Conservation (phyloP, 2,329 filamentous ascomycete species). For the Pseudogymnoascus sp. region DNA sequence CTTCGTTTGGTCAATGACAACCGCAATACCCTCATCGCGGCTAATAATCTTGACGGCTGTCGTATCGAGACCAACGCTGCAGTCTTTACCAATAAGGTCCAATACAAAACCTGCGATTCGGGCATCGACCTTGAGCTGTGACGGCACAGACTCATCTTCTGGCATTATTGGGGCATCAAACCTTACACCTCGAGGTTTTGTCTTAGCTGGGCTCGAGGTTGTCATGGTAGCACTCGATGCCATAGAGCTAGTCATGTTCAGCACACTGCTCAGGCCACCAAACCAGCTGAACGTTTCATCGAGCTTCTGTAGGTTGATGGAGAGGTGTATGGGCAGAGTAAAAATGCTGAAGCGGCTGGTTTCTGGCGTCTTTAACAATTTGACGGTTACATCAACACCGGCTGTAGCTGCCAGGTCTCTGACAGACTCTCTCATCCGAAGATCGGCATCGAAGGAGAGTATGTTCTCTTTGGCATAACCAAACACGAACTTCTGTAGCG, state of each 20-base stretch:
- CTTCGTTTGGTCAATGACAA: slow-evolving; percentile 69
- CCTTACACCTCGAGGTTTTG: slow-evolving; percentile 49
- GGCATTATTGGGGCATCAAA: slow-evolving; percentile 42
- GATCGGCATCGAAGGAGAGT: slow-evolving; percentile 51
- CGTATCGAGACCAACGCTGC: slow-evolving; percentile 65
- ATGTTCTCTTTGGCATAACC: slow-evolving; percentile 57
- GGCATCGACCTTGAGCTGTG: slow-evolving; percentile 59
- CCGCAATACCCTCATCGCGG: slow-evolving; percentile 61
- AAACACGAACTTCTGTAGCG: slow-evolving; percentile 50
- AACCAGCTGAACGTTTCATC: slow-evolving; percentile 86
- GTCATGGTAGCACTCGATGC: slow-evolving; percentile 58
- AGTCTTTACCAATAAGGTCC: slow-evolving; percentile 69
- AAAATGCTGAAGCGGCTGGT: slow-evolving; percentile 54
- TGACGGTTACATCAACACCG: slow-evolving; percentile 51
- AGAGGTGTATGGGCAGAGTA: slow-evolving; percentile 68
- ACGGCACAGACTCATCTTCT: slow-evolving; percentile 22
- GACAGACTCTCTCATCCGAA: slow-evolving; percentile 52
- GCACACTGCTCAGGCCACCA: slow-evolving; percentile 81
- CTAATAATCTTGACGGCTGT: slow-evolving; percentile 76
- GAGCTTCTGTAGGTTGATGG: slow-evolving; percentile 68
- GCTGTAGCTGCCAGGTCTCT: slow-evolving; percentile 50
- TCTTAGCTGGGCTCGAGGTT: slow-evolving; percentile 29
- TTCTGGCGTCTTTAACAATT: slow-evolving; percentile 39
- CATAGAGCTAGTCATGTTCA: slow-evolving; percentile 82
- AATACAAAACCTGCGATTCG: slow-evolving; percentile 70